Conservation (phyloP, 108 stramenopile genomes). For the Poteriospumella lacustris region DNA sequence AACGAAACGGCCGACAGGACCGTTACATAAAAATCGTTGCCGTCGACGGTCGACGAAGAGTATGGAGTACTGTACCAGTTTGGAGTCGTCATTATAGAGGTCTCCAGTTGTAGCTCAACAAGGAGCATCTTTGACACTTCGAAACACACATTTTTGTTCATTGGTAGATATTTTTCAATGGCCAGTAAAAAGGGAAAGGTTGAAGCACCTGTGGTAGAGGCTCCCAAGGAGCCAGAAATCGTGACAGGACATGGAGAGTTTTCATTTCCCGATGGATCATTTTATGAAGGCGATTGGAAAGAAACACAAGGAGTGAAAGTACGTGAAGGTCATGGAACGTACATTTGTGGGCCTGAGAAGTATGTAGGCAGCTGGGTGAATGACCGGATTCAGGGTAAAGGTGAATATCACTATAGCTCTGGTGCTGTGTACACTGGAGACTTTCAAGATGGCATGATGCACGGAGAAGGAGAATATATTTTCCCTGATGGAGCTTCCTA, state of each 20-base stretch:
- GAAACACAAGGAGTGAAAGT: constrained; percentile 4
- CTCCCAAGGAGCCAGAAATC: too few species aligned
- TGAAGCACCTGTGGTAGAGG: too few species aligned
- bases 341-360: constrained; percentile 14
- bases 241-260: constrained; percentile 4
- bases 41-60: too few species aligned
- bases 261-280: background rate
- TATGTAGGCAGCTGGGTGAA: constrained; percentile 23
- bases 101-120: too few species aligned
- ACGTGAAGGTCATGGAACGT: background rate
- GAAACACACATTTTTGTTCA: too few species aligned
- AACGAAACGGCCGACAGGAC: too few species aligned
- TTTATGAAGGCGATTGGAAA: constrained; percentile 21
- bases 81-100: too few species aligned
- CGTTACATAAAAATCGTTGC: too few species aligned
- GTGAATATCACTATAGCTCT: background rate
- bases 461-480: background rate
- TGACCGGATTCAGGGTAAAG: constrained; percentile 22
- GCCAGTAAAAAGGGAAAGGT: too few species aligned
- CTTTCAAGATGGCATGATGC: background rate
- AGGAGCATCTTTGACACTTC: too few species aligned
- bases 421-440: constrained; percentile 15
- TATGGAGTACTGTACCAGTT: too few species aligned
- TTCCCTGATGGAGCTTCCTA: constrained; percentile 31
- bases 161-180: too few species aligned